Percentiles rank a stretch among this genome's conserved stretches.
These are phyloP conservation scores for Begonia peltatifolia DNA, from an alignment of 306 rosid species.

Conservation along the genomic window DNA sequence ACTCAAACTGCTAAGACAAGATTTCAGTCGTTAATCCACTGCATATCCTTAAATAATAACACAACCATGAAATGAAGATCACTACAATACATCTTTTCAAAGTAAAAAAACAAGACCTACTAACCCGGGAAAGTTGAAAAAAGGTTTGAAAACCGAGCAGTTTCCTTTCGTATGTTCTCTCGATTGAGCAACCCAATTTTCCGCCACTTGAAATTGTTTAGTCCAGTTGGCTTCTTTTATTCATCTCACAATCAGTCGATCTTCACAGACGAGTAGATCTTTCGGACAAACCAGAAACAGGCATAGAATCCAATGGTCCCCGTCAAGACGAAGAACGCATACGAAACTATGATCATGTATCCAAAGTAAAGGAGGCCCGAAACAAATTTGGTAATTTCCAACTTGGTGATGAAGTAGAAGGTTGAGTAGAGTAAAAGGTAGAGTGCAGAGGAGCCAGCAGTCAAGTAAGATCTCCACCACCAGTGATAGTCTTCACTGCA, in stretches of 20 bases:
- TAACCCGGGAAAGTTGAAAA: too few relatives aligned
- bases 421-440: constrained; percentile 91
- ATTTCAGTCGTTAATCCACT: too few relatives aligned
- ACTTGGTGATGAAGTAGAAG: constrained; percentile 90
- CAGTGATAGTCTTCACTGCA: constrained; percentile 98
- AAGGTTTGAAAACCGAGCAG: too few relatives aligned
- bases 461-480: constrained; percentile 99
- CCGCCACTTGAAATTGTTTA: too few relatives aligned
- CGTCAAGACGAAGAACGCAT: constrained; percentile 83
- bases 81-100: too few relatives aligned
- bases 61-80: too few relatives aligned
- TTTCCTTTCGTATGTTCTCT: too few relatives aligned
- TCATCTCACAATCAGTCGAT: constrained; percentile 46
- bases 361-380: constrained; percentile 93
- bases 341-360: constrained; percentile 76
- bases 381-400: constrained; percentile 84
- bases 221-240: too few relatives aligned
- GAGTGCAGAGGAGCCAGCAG: constrained; percentile 93
- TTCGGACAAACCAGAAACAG: constrained; percentile 93
- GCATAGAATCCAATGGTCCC: constrained; percentile 98
- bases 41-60: too few relatives aligned
- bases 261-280: constrained; percentile 95
- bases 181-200: too few relatives aligned
- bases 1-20: too few relatives aligned
- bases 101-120: too few relatives aligned